Evolutionary conservation across 2,329 filamentous ascomycete species (phyloP), one percentile per base, ranked within the genome.

Genomic region (Trichoderma cornu-damae): DNA sequence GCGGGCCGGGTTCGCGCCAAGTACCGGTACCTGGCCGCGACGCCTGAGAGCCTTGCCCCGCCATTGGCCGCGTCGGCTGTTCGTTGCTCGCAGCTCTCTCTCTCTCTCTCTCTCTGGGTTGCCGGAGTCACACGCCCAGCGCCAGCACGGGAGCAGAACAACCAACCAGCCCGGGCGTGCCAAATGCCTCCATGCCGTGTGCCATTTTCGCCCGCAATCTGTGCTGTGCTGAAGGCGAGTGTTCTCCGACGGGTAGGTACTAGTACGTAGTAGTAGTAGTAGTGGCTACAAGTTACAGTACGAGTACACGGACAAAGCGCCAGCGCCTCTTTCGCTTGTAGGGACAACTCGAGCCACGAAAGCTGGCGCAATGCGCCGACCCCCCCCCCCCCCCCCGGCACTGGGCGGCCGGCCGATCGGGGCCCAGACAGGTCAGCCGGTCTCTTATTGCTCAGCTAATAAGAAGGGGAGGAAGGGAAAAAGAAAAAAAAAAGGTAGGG

Each of bases 91-190:
- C 51, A 54, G 40, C 38, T 44, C 18, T 54, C 51, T 54, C 42
- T 54, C n/a, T n/a, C n/a, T n/a, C n/a, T n/a, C n/a, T n/a, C n/a
- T n/a, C n/a, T n/a, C n/a, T n/a, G n/a, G 42, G 42, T 54, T 54
- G 51, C 51, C 51, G 51, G 42, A 54, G 51, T 54, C 42, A 46
- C 51, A 54, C 51, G 51, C 51, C 42, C 51, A 28, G 49, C 42
- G 30, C 51, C 47, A 54, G 32, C 14, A 30, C 51, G 20, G n/a
- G n/a, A n/a, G n/a, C n/a, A n/a, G n/a, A n/a, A n/a, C n/a, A n/a
- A n/a, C n/a, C n/a, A n/a, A n/a, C n/a, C n/a, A n/a, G n/a, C n/a
- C n/a, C n/a, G n/a, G n/a, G 4, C 26, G 26, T 4, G 8, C 26
- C 26, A 4, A 28, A 28, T 28, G 26, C 26, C 26, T 28, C 26